A percentile compares a stretch with the other conserved stretches of the same genome.
Evolutionary conservation across 495 filamentous ascomycete species (phyloP).

Genomic region (Penicillium antarcticum): DNA sequence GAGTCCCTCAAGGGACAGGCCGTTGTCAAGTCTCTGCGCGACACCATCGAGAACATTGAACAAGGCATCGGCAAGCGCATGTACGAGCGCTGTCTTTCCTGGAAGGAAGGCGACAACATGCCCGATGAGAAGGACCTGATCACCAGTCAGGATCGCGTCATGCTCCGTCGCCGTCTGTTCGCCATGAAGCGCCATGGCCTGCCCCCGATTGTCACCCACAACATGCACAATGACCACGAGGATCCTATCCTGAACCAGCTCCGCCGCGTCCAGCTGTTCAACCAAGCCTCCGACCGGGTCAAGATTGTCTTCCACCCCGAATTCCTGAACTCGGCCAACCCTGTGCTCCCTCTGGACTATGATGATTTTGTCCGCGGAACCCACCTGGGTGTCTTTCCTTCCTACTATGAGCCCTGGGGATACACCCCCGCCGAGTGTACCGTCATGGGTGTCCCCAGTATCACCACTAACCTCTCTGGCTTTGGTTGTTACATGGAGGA

Average conservation of each 20-base stretch:
- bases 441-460: slow-evolving; percentile 98
- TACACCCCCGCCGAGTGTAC: slow-evolving; percentile 98
- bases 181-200: slow-evolving; percentile 90
- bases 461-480: slow-evolving; percentile 95
- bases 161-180: slow-evolving; percentile 86
- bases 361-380: slow-evolving; percentile 98
- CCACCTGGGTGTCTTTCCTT: slow-evolving; percentile 91
- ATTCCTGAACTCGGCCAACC: slow-evolving; percentile 93
- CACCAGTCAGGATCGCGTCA: slow-evolving; percentile 84
- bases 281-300: slow-evolving; percentile 89
- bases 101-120: slow-evolving; percentile 89
- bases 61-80: slow-evolving; percentile 86
- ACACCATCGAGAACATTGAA: slow-evolving; percentile 89
- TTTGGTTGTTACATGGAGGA: slow-evolving; percentile 99
- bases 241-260: slow-evolving; percentile 97
- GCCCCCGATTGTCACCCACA: slow-evolving; percentile 98
- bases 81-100: slow-evolving; percentile 87
- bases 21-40: slow-evolving; percentile 90
- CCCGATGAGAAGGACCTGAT: slow-evolving; percentile 96
- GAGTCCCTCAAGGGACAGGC: slow-evolving; percentile 96
- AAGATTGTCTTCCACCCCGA: slow-evolving; percentile 98
- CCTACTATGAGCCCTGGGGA: slow-evolving; percentile 99
- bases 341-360: slow-evolving; percentile 92
- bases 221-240: slow-evolving; percentile 92
- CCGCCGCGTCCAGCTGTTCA: slow-evolving; percentile 93